Conservation (phyloP, 1,284 basidiomycete species). For the Naganishia albida region DNA sequence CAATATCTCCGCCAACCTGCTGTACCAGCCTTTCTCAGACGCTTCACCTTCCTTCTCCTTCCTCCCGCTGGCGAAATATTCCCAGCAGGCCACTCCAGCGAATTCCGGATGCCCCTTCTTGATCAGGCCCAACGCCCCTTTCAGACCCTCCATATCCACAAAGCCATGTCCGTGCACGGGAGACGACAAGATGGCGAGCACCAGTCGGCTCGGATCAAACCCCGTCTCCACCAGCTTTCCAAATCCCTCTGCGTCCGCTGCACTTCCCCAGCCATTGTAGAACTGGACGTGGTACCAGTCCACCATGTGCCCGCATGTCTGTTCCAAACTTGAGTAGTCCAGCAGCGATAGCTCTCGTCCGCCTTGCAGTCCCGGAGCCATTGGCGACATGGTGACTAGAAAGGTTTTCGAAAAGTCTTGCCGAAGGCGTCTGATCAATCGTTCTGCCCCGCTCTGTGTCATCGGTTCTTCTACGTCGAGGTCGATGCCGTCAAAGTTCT, state of each 20-base stretch:
- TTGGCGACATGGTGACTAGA: constrained; percentile 22
- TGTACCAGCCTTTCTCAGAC: constrained; percentile 21
- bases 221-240: constrained; percentile 19
- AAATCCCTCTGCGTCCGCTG: constrained; percentile 15
- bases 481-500: constrained; percentile 23
- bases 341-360: constrained; percentile 20
- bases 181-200: constrained; percentile 18
- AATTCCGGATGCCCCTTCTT: constrained; percentile 7
- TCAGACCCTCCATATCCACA: neutral
- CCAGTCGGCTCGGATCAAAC: constrained; percentile 17
- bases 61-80: constrained; percentile 24
- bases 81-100: constrained; percentile 21
- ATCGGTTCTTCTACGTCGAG: constrained; percentile 26
- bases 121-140: neutral
- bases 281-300: constrained; percentile 26
- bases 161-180: constrained; percentile 19
- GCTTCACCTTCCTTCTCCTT: constrained; percentile 12
- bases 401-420: constrained; percentile 24
- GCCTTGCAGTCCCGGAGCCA: constrained; percentile 25
- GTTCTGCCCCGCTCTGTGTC: constrained; percentile 25
- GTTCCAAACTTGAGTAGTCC: constrained; percentile 18
- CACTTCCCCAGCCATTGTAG: constrained; percentile 27
- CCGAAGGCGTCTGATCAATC: constrained; percentile 18
- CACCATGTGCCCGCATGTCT: constrained; percentile 17
- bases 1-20: neutral